Evolutionary conservation across 345 rosid species (phyloP).

Genomic region (Heritiera littoralis): DNA sequence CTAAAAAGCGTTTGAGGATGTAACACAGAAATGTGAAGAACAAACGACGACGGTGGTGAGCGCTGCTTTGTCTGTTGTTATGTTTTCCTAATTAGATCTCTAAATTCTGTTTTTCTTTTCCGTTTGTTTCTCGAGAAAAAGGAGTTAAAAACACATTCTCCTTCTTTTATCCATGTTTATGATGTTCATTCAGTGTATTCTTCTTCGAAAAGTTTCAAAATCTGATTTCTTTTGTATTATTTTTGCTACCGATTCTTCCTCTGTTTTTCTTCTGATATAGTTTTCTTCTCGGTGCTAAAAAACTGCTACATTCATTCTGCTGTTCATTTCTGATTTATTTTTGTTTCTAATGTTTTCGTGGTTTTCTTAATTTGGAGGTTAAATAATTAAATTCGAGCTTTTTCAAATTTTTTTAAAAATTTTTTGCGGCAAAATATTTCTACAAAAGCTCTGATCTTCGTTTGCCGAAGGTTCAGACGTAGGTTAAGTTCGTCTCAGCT

Average conservation of each 20-base stretch:
- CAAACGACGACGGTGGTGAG: constrained; percentile 23
- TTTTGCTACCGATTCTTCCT: not conserved
- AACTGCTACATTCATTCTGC: not conserved
- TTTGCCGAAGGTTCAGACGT: not conserved
- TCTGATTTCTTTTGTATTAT: not conserved
- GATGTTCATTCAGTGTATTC: not conserved
- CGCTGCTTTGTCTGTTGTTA: not conserved
- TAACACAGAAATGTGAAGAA: constrained; percentile 7
- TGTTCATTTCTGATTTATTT: not conserved
- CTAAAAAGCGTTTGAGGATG: constrained; percentile 26
- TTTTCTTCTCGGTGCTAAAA: not conserved
- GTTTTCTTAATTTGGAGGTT: not conserved
- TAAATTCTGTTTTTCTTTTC: constrained; percentile 5
- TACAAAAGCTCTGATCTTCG: not conserved
- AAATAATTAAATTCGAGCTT: not conserved
- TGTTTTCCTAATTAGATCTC: constrained; percentile 4
- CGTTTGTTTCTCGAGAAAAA: constrained; percentile 27
- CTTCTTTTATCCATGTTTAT: not conserved
- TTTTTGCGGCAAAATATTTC: not conserved
- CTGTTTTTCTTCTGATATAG: not conserved
- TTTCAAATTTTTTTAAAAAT: too few relatives aligned
- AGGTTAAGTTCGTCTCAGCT: not conserved
- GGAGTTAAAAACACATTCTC: not conserved
- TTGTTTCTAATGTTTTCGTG: not conserved
- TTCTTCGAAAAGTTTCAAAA: constrained; percentile 7